Percentiles rank a stretch among this genome's conserved stretches.
phyloP scores from a whole-genome alignment of 176 grass and related monocot genomes.

The Ensete glaucum region DNA sequence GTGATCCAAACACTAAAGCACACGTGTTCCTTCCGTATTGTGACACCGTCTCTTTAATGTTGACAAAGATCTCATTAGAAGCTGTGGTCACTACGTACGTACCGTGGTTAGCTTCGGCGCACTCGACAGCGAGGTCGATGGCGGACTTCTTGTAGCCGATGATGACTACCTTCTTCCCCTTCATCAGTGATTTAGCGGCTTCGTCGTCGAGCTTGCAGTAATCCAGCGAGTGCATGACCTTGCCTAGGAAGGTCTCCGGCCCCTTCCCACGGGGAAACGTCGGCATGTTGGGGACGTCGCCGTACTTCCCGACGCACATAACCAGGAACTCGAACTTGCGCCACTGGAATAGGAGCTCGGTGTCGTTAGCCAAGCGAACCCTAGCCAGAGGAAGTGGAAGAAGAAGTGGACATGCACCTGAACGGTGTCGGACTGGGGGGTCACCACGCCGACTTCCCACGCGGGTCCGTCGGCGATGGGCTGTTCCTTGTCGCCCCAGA shows the following conservation, averaged over 20 bases:
- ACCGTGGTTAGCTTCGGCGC: constrained; percentile 89
- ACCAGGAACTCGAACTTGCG: constrained; percentile 89
- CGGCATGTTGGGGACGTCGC: constrained; percentile 69
- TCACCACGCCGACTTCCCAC: constrained; percentile 80
- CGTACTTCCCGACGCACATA: constrained; percentile 96
- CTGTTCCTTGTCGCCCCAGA: constrained; percentile 51
- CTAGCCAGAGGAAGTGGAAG: neutral
- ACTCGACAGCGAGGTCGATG: constrained; percentile 83
- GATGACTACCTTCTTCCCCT: constrained; percentile 79
- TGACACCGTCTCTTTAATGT: neutral
- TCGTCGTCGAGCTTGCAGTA: constrained; percentile 86
- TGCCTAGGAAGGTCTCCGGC: constrained; percentile 59
- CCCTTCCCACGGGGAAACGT: constrained; percentile 50
- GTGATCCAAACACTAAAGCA: no score
- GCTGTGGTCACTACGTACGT: neutral
- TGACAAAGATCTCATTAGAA: neutral
- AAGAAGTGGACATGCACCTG: constrained; percentile 26
- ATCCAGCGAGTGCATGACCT: constrained; percentile 78
- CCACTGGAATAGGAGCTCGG: constrained; percentile 20
- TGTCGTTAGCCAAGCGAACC: neutral
- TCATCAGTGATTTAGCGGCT: constrained; percentile 56
- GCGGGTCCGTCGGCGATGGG: constrained; percentile 42
- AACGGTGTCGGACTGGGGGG: constrained; percentile 22
- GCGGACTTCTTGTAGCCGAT: constrained; percentile 97
- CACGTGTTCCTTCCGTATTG: no score